Base-by-base conservation (phyloP, 805 yeast genomes). In the Trichomonascus vanleenenianus region DNA sequence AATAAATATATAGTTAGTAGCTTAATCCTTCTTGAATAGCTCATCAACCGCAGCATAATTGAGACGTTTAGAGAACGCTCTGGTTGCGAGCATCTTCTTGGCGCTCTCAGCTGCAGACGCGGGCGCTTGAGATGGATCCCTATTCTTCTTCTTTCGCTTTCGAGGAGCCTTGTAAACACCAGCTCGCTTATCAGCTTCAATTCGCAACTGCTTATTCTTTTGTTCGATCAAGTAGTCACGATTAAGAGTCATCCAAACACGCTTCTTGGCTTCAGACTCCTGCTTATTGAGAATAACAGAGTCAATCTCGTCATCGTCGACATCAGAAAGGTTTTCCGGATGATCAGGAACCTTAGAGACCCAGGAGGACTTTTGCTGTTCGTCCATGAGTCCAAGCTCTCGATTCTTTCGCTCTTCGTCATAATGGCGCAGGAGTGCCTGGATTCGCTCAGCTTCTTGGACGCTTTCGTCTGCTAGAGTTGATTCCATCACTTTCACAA, bases 231-330 rank as follows among this genome's bases (percentile, higher is more conserved):
- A 66, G 59, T 78, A 93, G 25, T 89, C 97, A 49, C 84, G 85
- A 63, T 94, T 89, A 34, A 86, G 71, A 2, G 93, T 89, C 44
- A 84, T 79, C 97, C 98, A 93, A 2, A 89, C 77, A 49, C 83
- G 73, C 54, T 87, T 89, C 62, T 91, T 93, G 51, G 82, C 60
- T 46, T 67, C 72, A 9, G 81, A 73, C 50, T 89, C 96, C 42
- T 81, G 87, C 44, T 74, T 79, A 2, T 76, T 72, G 40, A 93
- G 68, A 37, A 85, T 58, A 30, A 80, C 71, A 0, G 68, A 65
- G 3, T 77, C 78, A 10, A 86, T 70, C 53, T 87, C 96, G 11
- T 80, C 91, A 58, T 88, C 97, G 53, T 85, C 94, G 3, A 83
- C 83, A 56, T 87, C 95, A 7, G 80, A 79, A 39, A 83, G 69